A percentile compares a stretch with the other conserved stretches of the same genome.
Evolutionary conservation across 163 green algal species (phyloP).

Genomic region (Scenedesmus sp.): DNA sequence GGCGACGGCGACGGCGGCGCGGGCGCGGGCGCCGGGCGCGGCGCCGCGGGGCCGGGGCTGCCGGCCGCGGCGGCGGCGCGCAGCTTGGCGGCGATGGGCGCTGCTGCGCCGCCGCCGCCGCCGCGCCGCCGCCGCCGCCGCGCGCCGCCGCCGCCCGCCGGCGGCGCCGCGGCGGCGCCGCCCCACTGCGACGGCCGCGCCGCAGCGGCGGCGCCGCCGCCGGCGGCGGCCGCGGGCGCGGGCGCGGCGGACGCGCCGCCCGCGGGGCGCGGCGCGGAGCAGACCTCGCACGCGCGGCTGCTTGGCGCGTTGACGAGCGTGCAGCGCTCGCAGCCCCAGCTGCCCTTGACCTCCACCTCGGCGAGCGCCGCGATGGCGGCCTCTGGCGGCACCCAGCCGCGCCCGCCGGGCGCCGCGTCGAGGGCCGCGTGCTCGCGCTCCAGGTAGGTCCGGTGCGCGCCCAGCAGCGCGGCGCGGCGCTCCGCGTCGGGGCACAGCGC

Average conservation of each 20-base stretch:
- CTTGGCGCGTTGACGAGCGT: conserved; percentile 72
- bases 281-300: conserved; percentile 51
- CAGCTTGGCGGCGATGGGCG: neutral
- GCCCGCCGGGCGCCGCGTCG: neutral
- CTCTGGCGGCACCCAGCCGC: conserved; percentile 77
- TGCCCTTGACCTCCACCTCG: conserved; percentile 55
- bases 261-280: conserved; percentile 10
- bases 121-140: neutral
- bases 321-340: conserved; percentile 71
- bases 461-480: conserved; percentile 61
- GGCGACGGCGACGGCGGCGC: neutral
- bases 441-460: conserved; percentile 57
- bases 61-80: neutral
- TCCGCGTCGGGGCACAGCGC: conserved; percentile 67
- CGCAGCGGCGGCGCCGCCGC: conserved; percentile 2
- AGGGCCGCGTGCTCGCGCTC: conserved; percentile 39
- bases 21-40: neutral
- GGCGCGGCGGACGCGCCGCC: neutral
- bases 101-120: neutral
- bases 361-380: conserved; percentile 64
- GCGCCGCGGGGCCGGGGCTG: neutral
- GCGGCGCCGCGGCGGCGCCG: no score
- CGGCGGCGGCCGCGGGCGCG: neutral
- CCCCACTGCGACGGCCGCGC: no score
- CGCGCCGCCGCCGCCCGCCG: neutral